Evolutionary conservation across 306 rosid genomes (phyloP).

Genomic region (Lagenaria siceraria): DNA sequence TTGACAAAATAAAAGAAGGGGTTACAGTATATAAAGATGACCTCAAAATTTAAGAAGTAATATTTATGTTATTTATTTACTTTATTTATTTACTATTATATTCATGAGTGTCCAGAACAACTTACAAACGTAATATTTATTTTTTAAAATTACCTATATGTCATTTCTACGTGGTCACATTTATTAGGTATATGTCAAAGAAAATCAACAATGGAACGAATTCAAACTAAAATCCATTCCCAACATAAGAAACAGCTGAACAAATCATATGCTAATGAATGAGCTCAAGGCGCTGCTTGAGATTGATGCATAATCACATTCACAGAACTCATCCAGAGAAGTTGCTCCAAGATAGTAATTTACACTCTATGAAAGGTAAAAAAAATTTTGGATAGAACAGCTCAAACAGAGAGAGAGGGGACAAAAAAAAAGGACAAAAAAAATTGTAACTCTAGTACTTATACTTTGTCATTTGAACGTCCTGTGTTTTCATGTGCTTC

Average conservation of each 20-base stretch:
- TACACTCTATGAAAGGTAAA: background rate
- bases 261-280: background rate
- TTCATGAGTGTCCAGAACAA: no score
- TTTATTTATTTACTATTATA: no score
- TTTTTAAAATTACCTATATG: background rate
- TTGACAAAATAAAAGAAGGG: no score
- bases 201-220: background rate
- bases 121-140: background rate
- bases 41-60: background rate
- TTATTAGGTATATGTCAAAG: background rate
- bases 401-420: background rate
- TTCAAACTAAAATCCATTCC: background rate
- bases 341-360: background rate
- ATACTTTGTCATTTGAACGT: background rate
- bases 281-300: background rate
- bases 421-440: background rate
- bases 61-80: no score
- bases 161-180: background rate
- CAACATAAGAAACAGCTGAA: background rate
- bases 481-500: background rate
- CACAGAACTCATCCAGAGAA: background rate
- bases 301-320: background rate
- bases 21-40: background rate
- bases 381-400: background rate
- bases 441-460: background rate